Conservation (phyloP, 352 stramenopile genomes). For the Phytophthora foliorum region DNA sequence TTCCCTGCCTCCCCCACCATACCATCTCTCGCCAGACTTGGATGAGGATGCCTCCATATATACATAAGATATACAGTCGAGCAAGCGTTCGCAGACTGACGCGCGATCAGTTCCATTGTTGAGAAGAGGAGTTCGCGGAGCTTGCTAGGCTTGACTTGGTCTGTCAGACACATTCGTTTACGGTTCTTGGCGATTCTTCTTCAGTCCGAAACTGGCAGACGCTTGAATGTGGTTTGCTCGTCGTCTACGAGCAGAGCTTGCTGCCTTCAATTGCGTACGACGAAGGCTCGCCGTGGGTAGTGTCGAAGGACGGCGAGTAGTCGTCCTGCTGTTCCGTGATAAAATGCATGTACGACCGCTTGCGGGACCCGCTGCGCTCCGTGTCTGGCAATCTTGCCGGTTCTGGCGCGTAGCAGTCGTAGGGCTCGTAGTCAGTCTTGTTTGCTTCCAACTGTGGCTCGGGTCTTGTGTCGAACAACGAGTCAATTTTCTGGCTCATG, state of each 20-base stretch:
- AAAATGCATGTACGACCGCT: constrained; percentile 85
- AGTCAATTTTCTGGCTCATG: constrained; percentile 89
- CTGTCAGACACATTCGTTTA: constrained; percentile 17
- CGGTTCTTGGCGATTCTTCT: constrained; percentile 13
- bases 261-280: constrained; percentile 79
- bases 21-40: constrained; percentile 13
- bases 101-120: constrained; percentile 46
- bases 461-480: constrained; percentile 69
- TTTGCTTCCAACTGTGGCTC: constrained; percentile 43
- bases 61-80: constrained; percentile 53
- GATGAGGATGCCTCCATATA: constrained; percentile 33
- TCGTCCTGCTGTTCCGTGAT: constrained; percentile 64
- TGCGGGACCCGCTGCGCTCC: constrained; percentile 49
- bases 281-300: constrained; percentile 43
- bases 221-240: constrained; percentile 28
- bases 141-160: constrained; percentile 29
- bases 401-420: constrained; percentile 72
- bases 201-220: constrained; percentile 10
- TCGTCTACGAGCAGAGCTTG: constrained; percentile 78
- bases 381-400: constrained; percentile 20
- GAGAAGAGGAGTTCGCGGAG: constrained; percentile 24
- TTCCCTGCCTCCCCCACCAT: constrained; percentile 26
- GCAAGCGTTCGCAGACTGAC: constrained; percentile 26
- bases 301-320: constrained; percentile 48
- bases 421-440: constrained; percentile 71